Evolutionary conservation across 2,329 filamentous ascomycete genomes (phyloP).

Genomic region (Sarocladium oryzae): DNA sequence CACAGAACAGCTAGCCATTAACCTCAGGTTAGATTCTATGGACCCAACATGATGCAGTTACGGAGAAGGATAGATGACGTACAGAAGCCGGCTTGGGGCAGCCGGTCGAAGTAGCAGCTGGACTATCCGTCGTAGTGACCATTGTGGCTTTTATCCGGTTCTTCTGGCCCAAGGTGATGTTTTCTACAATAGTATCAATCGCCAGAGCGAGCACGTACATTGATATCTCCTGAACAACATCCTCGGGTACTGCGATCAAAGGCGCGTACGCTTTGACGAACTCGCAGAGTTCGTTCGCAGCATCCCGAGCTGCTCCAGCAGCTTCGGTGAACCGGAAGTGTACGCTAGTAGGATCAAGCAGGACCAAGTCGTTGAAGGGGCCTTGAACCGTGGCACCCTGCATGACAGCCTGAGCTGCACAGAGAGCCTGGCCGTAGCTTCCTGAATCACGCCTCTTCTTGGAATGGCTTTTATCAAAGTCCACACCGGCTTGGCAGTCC

Average conservation of each 20-base stretch:
- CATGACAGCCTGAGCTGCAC: neutral
- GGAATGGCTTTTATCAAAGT: neutral
- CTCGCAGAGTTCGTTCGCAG: neutral
- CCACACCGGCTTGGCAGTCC: neutral
- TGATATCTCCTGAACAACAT: neutral
- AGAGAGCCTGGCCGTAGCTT: neutral
- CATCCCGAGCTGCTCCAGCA: neutral
- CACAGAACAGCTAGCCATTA: neutral
- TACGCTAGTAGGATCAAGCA: neutral
- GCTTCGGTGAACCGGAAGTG: neutral
- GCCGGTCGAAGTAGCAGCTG: neutral
- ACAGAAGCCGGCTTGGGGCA: neutral
- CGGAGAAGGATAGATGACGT: neutral
- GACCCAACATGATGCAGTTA: no score
- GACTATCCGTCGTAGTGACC: neutral
- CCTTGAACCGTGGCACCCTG: neutral
- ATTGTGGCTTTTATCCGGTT: neutral
- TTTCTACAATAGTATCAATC: neutral
- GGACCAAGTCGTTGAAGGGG: neutral
- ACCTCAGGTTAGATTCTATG: no score
- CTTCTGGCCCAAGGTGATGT: neutral
- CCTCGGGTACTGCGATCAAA: neutral
- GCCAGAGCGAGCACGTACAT: neutral
- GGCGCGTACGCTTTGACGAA: neutral
- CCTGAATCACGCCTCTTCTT: neutral